These are phyloP conservation scores for Hypoxylon sp. DNA, from an alignment of 2,329 filamentous ascomycete genomes.

Conservation along the genomic window DNA sequence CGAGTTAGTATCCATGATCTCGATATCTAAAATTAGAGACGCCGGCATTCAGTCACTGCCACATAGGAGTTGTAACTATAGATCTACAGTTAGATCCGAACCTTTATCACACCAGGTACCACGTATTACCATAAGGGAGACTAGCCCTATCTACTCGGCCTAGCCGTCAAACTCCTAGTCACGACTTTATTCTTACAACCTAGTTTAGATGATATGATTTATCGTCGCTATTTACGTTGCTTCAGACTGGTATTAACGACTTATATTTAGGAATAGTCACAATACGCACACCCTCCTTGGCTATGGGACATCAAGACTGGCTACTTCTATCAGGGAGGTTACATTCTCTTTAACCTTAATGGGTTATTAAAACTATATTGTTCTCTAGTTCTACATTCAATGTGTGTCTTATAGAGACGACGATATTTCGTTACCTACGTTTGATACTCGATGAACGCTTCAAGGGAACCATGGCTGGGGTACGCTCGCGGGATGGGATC, in stretches of 20 bases:
- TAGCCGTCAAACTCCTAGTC: too few species aligned
- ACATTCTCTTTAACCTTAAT: too few species aligned
- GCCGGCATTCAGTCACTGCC: background rate
- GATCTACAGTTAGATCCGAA: background rate
- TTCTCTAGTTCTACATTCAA: background rate
- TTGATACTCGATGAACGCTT: background rate
- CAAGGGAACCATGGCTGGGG: background rate
- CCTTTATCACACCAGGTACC: background rate
- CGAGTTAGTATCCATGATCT: background rate
- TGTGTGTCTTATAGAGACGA: background rate
- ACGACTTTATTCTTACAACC: too few species aligned
- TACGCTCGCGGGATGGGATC: background rate
- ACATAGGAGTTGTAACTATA: background rate
- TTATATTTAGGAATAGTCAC: too few species aligned
- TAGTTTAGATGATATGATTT: too few species aligned
- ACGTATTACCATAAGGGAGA: background rate
- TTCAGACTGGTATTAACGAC: too few species aligned
- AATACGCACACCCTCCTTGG: too few species aligned
- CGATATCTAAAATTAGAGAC: background rate
- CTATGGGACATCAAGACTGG: too few species aligned
- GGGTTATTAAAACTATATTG: background rate
- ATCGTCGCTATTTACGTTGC: too few species aligned
- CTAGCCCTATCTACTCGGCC: background rate
- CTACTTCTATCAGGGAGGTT: too few species aligned
- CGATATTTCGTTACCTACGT: background rate